Evolutionary conservation across 164 flowering plant genomes (phyloP).

Genomic region (Tinospora cordifolia): DNA sequence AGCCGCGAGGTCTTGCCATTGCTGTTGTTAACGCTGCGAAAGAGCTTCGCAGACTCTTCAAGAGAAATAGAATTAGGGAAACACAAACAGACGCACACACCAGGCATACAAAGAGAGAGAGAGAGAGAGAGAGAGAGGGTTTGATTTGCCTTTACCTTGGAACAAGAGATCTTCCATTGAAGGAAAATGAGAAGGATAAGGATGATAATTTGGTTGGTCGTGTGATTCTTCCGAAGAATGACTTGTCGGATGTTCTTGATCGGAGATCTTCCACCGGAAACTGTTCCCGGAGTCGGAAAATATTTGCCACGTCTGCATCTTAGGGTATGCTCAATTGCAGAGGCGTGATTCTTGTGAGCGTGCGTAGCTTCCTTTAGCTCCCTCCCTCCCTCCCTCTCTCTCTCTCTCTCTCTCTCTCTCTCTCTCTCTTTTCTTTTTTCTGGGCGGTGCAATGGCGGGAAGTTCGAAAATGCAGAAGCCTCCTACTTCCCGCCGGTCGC

Average conservation of each 20-base stretch:
- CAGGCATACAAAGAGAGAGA: neutral
- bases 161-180: constrained; percentile 62
- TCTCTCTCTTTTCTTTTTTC: too few relatives aligned
- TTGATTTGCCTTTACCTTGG: constrained; percentile 31
- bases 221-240: constrained; percentile 8
- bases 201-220: neutral
- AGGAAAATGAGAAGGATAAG: constrained; percentile 35
- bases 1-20: constrained; percentile 21
- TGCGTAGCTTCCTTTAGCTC: too few relatives aligned
- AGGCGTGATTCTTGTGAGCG: neutral
- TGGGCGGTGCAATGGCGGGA: too few relatives aligned
- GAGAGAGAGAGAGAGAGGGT: constrained; percentile 7
- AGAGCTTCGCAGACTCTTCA: constrained; percentile 12
- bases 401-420: too few relatives aligned
- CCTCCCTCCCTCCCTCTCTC: too few relatives aligned
- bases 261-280: constrained; percentile 51
- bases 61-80: constrained; percentile 3
- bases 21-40: neutral
- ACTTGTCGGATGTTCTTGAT: constrained; percentile 6
- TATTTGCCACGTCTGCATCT: constrained; percentile 63
- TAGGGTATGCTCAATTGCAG: neutral
- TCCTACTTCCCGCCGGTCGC: too few relatives aligned
- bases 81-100: neutral
- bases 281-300: constrained; percentile 41
- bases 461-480: too few relatives aligned